phyloP scores from a whole-genome alignment of 306 rosid genomes.

The Quercus engelmannii region DNA sequence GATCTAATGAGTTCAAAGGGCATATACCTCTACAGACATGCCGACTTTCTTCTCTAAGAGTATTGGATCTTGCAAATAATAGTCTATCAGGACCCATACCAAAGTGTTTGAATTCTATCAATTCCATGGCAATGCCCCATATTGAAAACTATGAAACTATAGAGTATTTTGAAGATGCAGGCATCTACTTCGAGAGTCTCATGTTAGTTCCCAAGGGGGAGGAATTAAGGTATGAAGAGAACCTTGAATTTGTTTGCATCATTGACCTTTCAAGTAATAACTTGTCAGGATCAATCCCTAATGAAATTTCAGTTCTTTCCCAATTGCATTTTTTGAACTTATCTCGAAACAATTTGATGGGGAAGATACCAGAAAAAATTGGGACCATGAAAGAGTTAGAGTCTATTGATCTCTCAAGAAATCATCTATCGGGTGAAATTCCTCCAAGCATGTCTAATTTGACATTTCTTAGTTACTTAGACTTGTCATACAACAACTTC shows the following conservation, averaged over 20 bases:
- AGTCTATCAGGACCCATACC: constrained; percentile 20
- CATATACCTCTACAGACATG: neutral
- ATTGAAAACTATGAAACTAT: too few relatives aligned
- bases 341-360: constrained; percentile 25
- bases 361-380: constrained; percentile 21
- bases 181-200: neutral
- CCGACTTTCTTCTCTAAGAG: neutral
- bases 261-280: constrained; percentile 18
- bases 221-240: neutral
- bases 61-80: constrained; percentile 9
- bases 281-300: constrained; percentile 24
- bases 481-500: constrained; percentile 31
- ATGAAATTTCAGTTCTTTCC: neutral
- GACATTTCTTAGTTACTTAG: constrained; percentile 10
- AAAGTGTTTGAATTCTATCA: neutral
- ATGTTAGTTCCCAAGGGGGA: neutral
- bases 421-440: constrained; percentile 22
- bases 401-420: constrained; percentile 26
- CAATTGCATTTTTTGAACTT: constrained; percentile 21
- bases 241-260: neutral
- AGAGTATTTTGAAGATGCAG: too few relatives aligned
- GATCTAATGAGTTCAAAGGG: neutral
- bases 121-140: neutral
- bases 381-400: constrained; percentile 9
- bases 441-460: constrained; percentile 18